Conservation (phyloP, 805 yeast species). For the Myxozyma sirexii region DNA sequence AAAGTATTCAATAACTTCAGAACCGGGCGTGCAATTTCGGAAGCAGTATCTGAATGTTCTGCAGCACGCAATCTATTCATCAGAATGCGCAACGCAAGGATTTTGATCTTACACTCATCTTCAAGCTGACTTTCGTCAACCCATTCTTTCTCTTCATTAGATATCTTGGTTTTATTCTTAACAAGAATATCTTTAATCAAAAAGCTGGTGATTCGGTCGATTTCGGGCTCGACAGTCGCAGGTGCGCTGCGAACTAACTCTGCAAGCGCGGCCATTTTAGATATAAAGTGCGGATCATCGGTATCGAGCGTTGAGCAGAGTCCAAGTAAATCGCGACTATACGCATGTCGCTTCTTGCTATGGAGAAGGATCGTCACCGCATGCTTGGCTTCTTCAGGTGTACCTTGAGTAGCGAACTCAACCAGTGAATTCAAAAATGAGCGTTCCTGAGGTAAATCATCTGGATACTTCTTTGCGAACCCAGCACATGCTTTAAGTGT, state of each 20-base stretch:
- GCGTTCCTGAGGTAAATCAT: conserved; percentile 51
- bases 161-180: conserved; percentile 46
- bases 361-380: conserved; percentile 60
- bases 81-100: conserved; percentile 57
- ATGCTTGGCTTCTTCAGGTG: conserved; percentile 64
- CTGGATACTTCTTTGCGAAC: conserved; percentile 56
- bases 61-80: conserved; percentile 57
- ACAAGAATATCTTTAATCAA: conserved; percentile 66
- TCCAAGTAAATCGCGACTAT: conserved; percentile 46
- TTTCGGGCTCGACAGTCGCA: conserved; percentile 52
- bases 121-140: conserved; percentile 51
- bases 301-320: conserved; percentile 55
- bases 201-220: conserved; percentile 60
- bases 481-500: conserved; percentile 64
- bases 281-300: conserved; percentile 47
- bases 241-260: conserved; percentile 59
- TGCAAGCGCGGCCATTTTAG: conserved; percentile 62
- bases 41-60: conserved; percentile 45
- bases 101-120: conserved; percentile 50
- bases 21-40: conserved; percentile 59
- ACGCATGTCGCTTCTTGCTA: conserved; percentile 48
- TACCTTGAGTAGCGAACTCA: conserved; percentile 54
- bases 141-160: conserved; percentile 49
- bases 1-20: conserved; percentile 67
- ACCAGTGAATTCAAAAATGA: conserved; percentile 51